Percentiles rank a stretch among this genome's conserved stretches.
phyloP scores from a whole-genome alignment of 495 filamentous ascomycete species.

The Platismatia glauca region DNA sequence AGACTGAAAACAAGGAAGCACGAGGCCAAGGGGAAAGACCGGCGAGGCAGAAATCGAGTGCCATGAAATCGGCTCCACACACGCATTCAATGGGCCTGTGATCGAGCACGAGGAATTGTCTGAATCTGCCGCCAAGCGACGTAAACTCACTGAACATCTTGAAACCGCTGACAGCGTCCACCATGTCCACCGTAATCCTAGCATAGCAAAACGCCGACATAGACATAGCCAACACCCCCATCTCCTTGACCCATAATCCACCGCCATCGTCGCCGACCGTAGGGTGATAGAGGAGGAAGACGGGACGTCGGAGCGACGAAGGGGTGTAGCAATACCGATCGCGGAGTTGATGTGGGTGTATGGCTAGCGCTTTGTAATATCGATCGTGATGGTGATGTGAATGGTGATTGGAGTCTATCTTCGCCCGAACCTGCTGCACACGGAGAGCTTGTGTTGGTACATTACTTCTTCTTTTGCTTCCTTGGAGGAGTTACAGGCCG shows the following conservation, averaged over 20 bases:
- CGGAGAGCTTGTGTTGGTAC: constrained; percentile 68
- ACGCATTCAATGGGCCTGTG: not conserved
- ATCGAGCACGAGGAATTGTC: constrained; percentile 1
- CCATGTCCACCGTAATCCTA: constrained; percentile 13
- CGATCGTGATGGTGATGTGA: constrained; percentile 14
- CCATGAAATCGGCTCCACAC: not conserved
- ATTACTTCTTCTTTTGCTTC: constrained; percentile 81
- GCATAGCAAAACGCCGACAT: constrained; percentile 14
- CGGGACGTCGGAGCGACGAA: constrained; percentile 11
- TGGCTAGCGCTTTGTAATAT: constrained; percentile 10
- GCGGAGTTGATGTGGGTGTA: constrained; percentile 7
- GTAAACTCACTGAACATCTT: constrained; percentile 13
- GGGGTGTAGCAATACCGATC: constrained; percentile 11
- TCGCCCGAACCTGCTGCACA: constrained; percentile 93
- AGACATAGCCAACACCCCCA: constrained; percentile 7
- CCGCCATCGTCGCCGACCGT: constrained; percentile 13
- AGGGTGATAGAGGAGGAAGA: constrained; percentile 10
- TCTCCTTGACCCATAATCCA: constrained; percentile 8
- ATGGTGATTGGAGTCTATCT: constrained; percentile 50
- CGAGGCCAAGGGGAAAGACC: not conserved
- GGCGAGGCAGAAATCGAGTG: not conserved
- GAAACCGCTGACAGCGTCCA: constrained; percentile 9
- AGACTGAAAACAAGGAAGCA: not conserved
- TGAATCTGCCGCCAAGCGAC: constrained; percentile 13
- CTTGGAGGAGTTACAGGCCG: constrained; percentile 83